phyloP scores from a whole-genome alignment of 345 rosid genomes.

The Sonneratia caseolaris region DNA sequence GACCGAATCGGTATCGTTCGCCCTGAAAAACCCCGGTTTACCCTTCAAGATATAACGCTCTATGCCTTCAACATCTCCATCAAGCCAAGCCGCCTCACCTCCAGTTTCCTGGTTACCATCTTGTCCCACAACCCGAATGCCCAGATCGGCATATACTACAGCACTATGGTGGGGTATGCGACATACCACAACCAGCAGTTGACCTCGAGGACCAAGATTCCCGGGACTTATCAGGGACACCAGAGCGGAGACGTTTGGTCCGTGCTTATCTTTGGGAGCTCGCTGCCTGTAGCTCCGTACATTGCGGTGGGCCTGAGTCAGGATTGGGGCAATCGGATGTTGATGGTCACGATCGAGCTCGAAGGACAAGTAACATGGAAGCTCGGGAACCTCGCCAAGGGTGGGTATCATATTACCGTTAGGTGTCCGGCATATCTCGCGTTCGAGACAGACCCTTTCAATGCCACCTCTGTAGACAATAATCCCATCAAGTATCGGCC shows the following conservation, averaged over 20 bases:
- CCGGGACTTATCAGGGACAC: conserved; percentile 6
- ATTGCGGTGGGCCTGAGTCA: conserved; percentile 11
- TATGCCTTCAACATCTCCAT: conserved; percentile 14
- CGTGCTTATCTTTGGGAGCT: conserved; percentile 21
- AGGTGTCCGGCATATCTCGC: conserved; percentile 26
- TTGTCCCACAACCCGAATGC: conserved; percentile 13
- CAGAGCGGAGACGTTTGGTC: conserved; percentile 28
- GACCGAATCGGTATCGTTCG: neutral
- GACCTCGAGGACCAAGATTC: conserved; percentile 6
- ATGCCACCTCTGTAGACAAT: conserved; percentile 3
- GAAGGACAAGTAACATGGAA: conserved; percentile 21
- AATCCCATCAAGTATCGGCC: conserved; percentile 19
- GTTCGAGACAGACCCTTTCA: conserved; percentile 9
- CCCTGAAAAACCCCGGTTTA: neutral
- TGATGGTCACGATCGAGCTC: conserved; percentile 9
- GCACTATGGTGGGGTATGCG: conserved; percentile 6
- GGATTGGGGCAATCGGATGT: conserved; percentile 13
- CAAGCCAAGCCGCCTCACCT: conserved; percentile 10
- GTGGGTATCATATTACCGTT: conserved; percentile 21
- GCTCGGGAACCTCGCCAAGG: conserved; percentile 19
- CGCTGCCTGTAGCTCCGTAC: conserved; percentile 25
- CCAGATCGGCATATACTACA: conserved; percentile 14
- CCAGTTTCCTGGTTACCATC: conserved; percentile 12
- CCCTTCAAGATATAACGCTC: neutral
- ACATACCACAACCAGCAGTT: conserved; percentile 15